phyloP scores from a whole-genome alignment of 2,329 filamentous ascomycete genomes.

The Fusarium sp. region DNA sequence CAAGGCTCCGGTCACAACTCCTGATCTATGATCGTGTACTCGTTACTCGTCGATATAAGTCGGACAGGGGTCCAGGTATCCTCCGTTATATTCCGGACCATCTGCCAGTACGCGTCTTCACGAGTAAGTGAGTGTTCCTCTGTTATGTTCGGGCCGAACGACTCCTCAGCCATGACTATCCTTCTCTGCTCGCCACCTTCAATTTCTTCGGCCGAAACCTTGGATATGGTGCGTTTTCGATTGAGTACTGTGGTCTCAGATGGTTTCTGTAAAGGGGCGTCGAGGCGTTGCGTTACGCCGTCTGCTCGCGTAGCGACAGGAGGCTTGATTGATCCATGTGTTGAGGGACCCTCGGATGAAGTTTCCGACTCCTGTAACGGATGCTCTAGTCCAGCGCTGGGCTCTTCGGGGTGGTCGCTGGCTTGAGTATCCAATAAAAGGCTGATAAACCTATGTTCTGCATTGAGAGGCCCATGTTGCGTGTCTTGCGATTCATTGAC shows the following conservation, averaged over 20 bases:
- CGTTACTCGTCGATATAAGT: slow-evolving; percentile 55
- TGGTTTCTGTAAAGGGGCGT: not conserved
- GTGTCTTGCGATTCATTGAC: not conserved
- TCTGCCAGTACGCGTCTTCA: slow-evolving; percentile 54
- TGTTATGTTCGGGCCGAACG: slow-evolving; percentile 32
- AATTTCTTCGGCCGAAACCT: slow-evolving; percentile 14
- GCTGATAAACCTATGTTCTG: not conserved
- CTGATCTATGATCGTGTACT: slow-evolving; percentile 52
- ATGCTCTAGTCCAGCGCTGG: not conserved
- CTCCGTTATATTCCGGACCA: slow-evolving; percentile 49
- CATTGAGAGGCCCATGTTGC: not conserved
- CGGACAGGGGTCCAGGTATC: slow-evolving; percentile 52
- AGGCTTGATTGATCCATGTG: not conserved
- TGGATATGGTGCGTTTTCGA: slow-evolving; percentile 43
- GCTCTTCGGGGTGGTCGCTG: not conserved
- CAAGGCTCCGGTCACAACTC: slow-evolving; percentile 50
- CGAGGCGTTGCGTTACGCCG: not conserved
- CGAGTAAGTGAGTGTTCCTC: slow-evolving; percentile 46
- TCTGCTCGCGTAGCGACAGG: not conserved
- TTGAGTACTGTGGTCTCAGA: not conserved
- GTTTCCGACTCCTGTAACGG: not conserved
- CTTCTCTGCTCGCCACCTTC: not conserved
- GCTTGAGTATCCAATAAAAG: slow-evolving; percentile 27
- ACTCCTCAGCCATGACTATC: slow-evolving; percentile 22
- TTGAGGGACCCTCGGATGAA: not conserved